Base-by-base conservation (phyloP, 1,284 basidiomycete genomes). In the Ustilago cynodontis region DNA sequence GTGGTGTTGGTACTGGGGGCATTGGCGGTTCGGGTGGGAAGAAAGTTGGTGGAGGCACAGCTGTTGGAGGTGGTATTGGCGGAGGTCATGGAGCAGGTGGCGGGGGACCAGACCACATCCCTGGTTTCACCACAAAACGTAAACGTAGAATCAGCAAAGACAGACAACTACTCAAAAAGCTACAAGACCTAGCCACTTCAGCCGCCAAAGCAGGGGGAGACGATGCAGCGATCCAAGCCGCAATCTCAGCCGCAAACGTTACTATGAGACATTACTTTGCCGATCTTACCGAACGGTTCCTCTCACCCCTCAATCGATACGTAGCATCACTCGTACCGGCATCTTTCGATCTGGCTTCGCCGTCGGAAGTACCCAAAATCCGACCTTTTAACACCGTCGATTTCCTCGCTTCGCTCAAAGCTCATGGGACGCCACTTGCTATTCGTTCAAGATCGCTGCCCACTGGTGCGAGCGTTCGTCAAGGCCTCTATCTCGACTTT, bases 281-380 rank as follows among this genome's bases (percentile, higher is more conserved):
- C 63, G 91, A 93, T 54, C 89, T 96, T 26, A 95, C 96, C 0
- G 93, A 93, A 29, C 91, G 92, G 43, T 89, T 98, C 67, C 90
- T 98, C n/a, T 91, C 94, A 1, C 96, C 96, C 0, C 89, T 99
- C 3, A 93, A 95, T 80, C 91, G 95, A 71, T 98, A 98, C 88
- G 91, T 98, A 54, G 93, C 94, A 71, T 93, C 93, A 39, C 41
- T 83, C 49, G 63, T 76, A 29, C 63, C 80, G 13, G 66, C 78
- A 16, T 41, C 59, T 39, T 77, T 79, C 56, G 67, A 82, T 68
- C 62, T 80, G 13, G 60, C 73, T 59, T 73, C 73, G 29, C 71
- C 78, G 10, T 64, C 71, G 63, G 79, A 75, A 56, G 59, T 65
- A 77, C 78, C 78, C 59, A 67, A 68, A 58, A 75, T 85, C 64